A percentile compares a stretch with the other conserved stretches of the same genome.
Evolutionary conservation across 495 filamentous ascomycete species (phyloP).

Genomic region (Saxophila tyrrhenica): DNA sequence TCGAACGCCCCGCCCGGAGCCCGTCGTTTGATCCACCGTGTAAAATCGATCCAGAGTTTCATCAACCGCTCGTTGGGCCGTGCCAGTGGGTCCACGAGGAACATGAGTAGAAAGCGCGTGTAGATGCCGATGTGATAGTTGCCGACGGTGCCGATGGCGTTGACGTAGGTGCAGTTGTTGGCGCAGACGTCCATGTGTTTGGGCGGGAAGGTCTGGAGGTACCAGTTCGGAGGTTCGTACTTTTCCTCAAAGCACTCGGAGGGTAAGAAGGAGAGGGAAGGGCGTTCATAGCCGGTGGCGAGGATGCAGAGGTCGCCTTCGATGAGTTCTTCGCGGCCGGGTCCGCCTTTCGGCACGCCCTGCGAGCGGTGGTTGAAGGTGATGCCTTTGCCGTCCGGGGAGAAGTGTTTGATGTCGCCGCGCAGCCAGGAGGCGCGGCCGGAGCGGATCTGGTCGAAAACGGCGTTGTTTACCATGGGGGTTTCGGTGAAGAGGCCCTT

Average conservation of each 20-base stretch:
- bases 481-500: constrained; percentile 70
- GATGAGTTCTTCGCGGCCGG: constrained; percentile 50
- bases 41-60: constrained; percentile 81
- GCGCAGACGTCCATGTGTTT: constrained; percentile 53
- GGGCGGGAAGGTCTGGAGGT: constrained; percentile 70
- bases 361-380: constrained; percentile 57
- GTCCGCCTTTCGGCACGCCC: constrained; percentile 62
- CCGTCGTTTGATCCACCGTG: constrained; percentile 54
- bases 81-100: constrained; percentile 66
- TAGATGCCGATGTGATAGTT: constrained; percentile 89
- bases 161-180: constrained; percentile 77
- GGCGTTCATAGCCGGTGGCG: constrained; percentile 72
- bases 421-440: constrained; percentile 70
- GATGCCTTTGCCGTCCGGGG: constrained; percentile 46
- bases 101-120: constrained; percentile 75
- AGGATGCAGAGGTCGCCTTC: constrained; percentile 68
- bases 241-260: constrained; percentile 55
- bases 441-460: constrained; percentile 64
- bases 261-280: constrained; percentile 61
- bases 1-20: constrained; percentile 38
- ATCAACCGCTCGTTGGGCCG: constrained; percentile 61
- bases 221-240: constrained; percentile 77
- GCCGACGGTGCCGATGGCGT: constrained; percentile 68
- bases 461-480: constrained; percentile 75
- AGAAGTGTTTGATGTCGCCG: constrained; percentile 59